Evolutionary conservation across 257 asterid species (phyloP).

Genomic region (Rehmannia glutinosa): DNA sequence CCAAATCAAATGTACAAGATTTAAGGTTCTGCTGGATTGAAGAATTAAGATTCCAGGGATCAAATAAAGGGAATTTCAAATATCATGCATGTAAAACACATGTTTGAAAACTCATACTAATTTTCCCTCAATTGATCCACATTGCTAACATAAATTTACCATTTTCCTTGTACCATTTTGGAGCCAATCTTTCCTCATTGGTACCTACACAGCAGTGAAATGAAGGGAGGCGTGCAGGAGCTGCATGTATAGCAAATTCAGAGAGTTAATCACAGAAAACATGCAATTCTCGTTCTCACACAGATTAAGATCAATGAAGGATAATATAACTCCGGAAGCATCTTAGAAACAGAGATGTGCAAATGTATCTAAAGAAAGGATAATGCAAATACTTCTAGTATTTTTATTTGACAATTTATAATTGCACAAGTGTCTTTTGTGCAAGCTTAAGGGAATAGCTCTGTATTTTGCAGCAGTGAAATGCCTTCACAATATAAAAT

Average conservation of each 20-base stretch:
- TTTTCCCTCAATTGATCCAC: too few relatives aligned
- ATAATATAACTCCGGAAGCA: conserved; percentile 8
- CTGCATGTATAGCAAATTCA: conserved; percentile 39
- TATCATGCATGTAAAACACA: neutral
- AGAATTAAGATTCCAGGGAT: too few relatives aligned
- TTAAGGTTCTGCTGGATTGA: too few relatives aligned
- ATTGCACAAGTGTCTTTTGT: neutral
- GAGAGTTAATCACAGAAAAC: conserved; percentile 13
- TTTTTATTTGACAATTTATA: neutral
- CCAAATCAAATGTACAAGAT: too few relatives aligned
- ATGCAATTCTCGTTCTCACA: neutral
- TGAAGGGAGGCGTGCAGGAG: conserved; percentile 85
- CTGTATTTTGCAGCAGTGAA: neutral
- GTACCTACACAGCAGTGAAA: conserved; percentile 93
- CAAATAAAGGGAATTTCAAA: neutral
- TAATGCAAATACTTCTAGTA: neutral
- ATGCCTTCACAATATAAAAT: neutral
- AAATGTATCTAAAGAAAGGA: neutral
- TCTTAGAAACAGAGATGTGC: neutral
- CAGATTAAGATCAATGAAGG: neutral
- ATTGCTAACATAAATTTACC: conserved; percentile 39
- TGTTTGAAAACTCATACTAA: neutral
- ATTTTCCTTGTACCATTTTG: conserved; percentile 87
- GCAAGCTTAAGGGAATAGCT: conserved; percentile 6
- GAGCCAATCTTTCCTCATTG: conserved; percentile 70